Percentiles rank a stretch among this genome's conserved stretches.
Evolutionary conservation across 2,329 filamentous ascomycete genomes (phyloP).

Genomic region (Pestalotiopsis sp.): DNA sequence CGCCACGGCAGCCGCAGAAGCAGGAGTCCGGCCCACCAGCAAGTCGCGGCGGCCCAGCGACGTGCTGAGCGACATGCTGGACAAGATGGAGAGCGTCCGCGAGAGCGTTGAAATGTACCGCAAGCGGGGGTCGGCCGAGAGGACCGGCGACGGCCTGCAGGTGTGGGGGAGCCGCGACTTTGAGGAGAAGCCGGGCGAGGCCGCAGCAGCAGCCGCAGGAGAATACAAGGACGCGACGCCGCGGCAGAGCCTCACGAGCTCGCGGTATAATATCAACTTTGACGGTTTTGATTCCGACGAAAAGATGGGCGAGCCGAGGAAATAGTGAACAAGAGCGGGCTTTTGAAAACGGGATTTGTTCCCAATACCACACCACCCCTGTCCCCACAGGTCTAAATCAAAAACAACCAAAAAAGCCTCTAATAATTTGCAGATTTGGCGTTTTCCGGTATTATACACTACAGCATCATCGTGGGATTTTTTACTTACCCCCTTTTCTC

Average conservation of each 20-base stretch:
- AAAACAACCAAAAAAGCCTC: not conserved
- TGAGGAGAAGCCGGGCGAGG: not conserved
- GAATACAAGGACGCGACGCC: not conserved
- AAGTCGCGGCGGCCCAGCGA: not conserved
- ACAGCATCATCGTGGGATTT: not conserved
- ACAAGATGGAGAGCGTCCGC: slow-evolving; percentile 15
- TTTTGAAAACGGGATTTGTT: not conserved
- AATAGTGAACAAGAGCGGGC: not conserved
- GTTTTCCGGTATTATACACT: not conserved
- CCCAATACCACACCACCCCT: too few relatives aligned
- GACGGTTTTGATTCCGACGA: not conserved
- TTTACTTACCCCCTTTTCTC: not conserved
- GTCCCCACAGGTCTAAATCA: not conserved
- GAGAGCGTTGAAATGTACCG: not conserved
- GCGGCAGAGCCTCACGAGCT: not conserved
- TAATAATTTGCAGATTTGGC: not conserved
- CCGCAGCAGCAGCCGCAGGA: not conserved
- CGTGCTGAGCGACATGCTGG: slow-evolving; percentile 15
- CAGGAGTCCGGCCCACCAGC: not conserved
- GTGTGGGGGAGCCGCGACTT: not conserved
- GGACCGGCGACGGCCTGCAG: not conserved
- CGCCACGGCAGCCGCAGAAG: not conserved
- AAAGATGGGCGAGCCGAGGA: not conserved
- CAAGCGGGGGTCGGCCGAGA: slow-evolving; percentile 1
- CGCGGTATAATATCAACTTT: not conserved